A percentile compares a stretch with the other conserved stretches of the same genome.
Conservation (phyloP, 75 land plant genomes). For the Cryptomeria japonica region DNA sequence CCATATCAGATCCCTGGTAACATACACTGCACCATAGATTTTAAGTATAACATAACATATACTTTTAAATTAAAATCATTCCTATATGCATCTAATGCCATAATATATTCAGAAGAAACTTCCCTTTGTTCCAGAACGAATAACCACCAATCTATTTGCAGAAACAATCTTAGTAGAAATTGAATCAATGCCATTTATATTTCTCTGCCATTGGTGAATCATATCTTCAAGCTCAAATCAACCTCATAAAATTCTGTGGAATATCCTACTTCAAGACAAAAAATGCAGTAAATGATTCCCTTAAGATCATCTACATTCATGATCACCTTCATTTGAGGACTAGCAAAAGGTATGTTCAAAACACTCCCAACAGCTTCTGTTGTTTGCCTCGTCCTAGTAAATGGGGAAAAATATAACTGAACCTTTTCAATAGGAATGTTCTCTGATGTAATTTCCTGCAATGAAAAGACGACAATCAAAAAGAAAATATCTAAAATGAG, state of each 20-base stretch:
- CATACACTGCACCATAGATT: neutral
- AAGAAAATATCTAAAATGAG: neutral
- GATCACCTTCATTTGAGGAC: slow-evolving; percentile 58
- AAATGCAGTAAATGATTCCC: neutral
- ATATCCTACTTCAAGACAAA: neutral
- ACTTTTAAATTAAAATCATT: neutral
- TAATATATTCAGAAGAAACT: neutral
- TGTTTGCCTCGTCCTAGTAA: slow-evolving; percentile 78
- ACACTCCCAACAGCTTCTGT: slow-evolving; percentile 65
- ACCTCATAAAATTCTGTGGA: neutral
- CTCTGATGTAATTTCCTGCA: slow-evolving; percentile 49
- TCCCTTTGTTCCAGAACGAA: neutral
- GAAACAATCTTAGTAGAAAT: neutral
- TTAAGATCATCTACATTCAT: neutral
- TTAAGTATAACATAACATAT: neutral
- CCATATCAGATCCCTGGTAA: neutral
- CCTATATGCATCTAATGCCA: neutral
- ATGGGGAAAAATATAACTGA: slow-evolving; percentile 81
- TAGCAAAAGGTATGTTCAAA: slow-evolving; percentile 55
- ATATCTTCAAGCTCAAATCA: neutral
- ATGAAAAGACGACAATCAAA: neutral
- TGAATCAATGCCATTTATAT: neutral
- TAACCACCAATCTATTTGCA: neutral
- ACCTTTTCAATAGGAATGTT: slow-evolving; percentile 50
- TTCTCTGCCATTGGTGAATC: neutral